These are phyloP conservation scores for Boletus semigastroideus DNA, from an alignment of 1,284 basidiomycete genomes.

Conservation along the genomic window DNA sequence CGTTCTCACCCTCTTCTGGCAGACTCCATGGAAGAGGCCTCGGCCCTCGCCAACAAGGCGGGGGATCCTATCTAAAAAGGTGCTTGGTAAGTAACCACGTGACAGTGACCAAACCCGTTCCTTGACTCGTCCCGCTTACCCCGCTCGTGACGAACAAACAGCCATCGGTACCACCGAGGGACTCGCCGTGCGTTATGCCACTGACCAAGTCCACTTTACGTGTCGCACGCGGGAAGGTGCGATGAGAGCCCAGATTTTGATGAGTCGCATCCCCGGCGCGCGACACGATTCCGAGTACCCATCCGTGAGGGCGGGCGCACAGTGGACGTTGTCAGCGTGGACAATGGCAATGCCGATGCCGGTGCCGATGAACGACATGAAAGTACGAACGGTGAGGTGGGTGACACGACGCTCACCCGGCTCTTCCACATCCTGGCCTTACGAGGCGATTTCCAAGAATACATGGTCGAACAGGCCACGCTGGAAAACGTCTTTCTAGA, in stretches of 20 bases:
- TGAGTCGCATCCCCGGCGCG: constrained; percentile 65
- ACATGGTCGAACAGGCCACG: constrained; percentile 58
- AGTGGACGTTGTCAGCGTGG: background rate
- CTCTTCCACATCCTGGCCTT: constrained; percentile 55
- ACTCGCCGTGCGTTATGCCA: constrained; percentile 64
- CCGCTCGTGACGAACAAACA: background rate
- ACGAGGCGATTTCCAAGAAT: constrained; percentile 49
- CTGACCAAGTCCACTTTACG: constrained; percentile 78
- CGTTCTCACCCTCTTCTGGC: background rate
- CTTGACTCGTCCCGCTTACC: background rate
- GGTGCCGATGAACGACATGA: too few relatives aligned
- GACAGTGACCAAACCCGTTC: too few relatives aligned
- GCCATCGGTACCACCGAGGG: constrained; percentile 53
- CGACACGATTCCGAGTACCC: constrained; percentile 76
- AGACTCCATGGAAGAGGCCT: constrained; percentile 86
- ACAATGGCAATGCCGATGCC: background rate
- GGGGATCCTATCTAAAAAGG: constrained; percentile 65
- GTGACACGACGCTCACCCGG: constrained; percentile 45
- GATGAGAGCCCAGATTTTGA: constrained; percentile 53
- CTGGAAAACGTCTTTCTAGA: constrained; percentile 75
- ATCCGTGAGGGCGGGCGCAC: constrained; percentile 32
- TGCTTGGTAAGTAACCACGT: constrained; percentile 58
- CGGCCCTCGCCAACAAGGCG: constrained; percentile 70
- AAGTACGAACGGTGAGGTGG: too few relatives aligned
- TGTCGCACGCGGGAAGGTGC: constrained; percentile 63